These are phyloP conservation scores for Podospora sp. DNA, from an alignment of 495 filamentous ascomycete species.

Conservation along the genomic window DNA sequence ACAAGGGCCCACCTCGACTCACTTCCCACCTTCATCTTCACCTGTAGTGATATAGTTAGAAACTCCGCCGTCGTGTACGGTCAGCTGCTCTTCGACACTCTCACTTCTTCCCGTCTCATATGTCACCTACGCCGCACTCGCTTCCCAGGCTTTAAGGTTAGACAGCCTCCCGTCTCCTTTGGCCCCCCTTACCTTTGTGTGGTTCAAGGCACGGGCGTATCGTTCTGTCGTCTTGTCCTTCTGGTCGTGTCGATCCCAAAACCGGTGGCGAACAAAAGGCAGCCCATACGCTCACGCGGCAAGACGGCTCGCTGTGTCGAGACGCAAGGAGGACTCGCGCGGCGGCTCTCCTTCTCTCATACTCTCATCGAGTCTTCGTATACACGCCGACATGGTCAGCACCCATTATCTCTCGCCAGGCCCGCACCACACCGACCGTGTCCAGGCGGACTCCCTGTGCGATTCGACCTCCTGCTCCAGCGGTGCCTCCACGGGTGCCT, in stretches of 20 bases:
- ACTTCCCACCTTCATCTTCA: conserved; percentile 3
- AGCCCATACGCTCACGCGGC: conserved; percentile 22
- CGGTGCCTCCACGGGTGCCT: conserved; percentile 28
- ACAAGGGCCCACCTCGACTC: conserved; percentile 2
- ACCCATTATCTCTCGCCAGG: conserved; percentile 34
- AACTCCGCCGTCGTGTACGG: not conserved
- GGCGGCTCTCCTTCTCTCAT: conserved; percentile 19
- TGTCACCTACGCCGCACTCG: not conserved
- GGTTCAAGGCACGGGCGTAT: not conserved
- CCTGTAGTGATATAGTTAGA: conserved; percentile 11
- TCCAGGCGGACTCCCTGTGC: conserved; percentile 28
- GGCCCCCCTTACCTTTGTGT: not conserved
- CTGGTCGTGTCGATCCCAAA: conserved; percentile 1
- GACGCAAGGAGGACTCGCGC: conserved; percentile 20
- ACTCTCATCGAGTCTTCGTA: conserved; percentile 24
- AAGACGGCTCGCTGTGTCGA: conserved; percentile 25
- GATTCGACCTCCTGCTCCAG: conserved; percentile 26
- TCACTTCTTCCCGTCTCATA: conserved; percentile 4
- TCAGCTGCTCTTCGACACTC: not conserved
- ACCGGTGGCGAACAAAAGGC: not conserved
- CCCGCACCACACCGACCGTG: conserved; percentile 26
- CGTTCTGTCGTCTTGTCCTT: not conserved
- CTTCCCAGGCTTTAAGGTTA: conserved; percentile 1
- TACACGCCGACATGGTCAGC: conserved; percentile 37
- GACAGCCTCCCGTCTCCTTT: not conserved